Evolutionary conservation across 129 eudicot species (phyloP).

Genomic region (Flaveria robusta): DNA sequence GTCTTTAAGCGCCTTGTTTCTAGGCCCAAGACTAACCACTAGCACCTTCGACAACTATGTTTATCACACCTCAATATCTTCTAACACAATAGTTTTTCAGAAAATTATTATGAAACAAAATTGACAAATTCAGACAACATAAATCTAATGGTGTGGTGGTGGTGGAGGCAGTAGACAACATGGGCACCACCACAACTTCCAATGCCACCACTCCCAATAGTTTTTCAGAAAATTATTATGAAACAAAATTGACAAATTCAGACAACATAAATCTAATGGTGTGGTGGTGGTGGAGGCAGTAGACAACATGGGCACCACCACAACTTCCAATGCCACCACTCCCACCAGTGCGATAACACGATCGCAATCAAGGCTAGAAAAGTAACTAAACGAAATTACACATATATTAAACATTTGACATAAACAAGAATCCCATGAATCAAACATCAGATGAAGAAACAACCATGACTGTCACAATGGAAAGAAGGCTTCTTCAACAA

Average conservation of each 20-base stretch:
- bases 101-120: background rate
- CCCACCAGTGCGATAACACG: background rate
- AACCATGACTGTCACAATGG: conserved; percentile 30
- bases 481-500: conserved; percentile 29
- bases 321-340: background rate
- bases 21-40: no score
- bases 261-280: background rate
- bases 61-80: no score
- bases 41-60: no score
- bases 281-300: no score
- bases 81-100: no score
- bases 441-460: conserved; percentile 37
- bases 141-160: background rate
- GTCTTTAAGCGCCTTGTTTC: no score
- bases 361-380: conserved; percentile 7
- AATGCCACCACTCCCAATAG: background rate
- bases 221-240: no score
- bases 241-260: background rate
- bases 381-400: conserved; percentile 15
- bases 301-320: background rate
- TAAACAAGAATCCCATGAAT: conserved; percentile 45
- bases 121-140: background rate
- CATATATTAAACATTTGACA: conserved; percentile 35
- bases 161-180: background rate
- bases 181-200: background rate